Evolutionary conservation across 1,284 basidiomycete species (phyloP), one percentile per base, ranked within the genome.

Genomic region (Gastroboletus turbinatus): DNA sequence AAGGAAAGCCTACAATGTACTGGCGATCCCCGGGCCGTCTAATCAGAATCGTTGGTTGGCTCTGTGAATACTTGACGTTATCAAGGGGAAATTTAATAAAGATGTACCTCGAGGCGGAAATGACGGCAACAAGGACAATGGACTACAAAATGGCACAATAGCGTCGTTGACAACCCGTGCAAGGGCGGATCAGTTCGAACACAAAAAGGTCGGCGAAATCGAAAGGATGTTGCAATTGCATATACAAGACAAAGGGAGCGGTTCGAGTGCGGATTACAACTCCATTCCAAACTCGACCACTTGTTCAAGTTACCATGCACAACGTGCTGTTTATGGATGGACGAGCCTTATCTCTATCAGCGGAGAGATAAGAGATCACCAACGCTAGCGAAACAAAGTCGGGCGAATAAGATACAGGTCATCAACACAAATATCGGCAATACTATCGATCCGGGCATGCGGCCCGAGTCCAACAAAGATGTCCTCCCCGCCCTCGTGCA

Each of bases 91-190:
- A 16, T 4, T 32, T 32, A 13, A 38, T 8, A 10, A 17, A 51
- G 39, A 36, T 4, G 46, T 36, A 42, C 54, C 54, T 57, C 29
- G 54, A 40, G 53, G 45, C 27, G 38, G 33, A 27, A 46, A 36
- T 53, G 44, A 45, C n/a, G 43, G 40, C 45, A 35, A 60, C 45
- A 4, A 48, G 7, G 33, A 46, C 32, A 60, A 44, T 47, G 29
- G 27, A 36, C 25, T 47, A 35, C 38, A 14, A 32, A 4, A 13
- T 4, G 23, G n/a, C 30, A 57, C 40, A 55, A 56, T 39, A 40
- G 19, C 9, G n/a, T 23, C 8, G 17, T 32, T 32, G 27, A 25
- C 47, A 19, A n/a, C n/a, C 5, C n/a, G 42, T 17, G 46, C 17
- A 25, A n/a, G 44, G 4, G 9, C 27, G 29, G 21, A 23, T 25